phyloP scores from a whole-genome alignment of 2,329 filamentous ascomycete genomes.

The Ceratocystis lukuohia region DNA sequence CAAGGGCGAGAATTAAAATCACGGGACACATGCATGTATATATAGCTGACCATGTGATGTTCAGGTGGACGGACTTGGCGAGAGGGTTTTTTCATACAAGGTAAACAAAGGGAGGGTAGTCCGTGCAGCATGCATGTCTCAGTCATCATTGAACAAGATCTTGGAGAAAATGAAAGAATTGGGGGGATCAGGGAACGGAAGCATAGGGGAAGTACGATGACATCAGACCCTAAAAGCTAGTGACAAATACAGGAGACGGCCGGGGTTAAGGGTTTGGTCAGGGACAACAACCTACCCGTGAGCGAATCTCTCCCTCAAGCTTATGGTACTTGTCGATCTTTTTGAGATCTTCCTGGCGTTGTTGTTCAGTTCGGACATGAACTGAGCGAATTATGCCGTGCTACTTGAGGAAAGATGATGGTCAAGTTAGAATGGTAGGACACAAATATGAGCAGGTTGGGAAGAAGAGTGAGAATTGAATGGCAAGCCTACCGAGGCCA shows the following conservation, averaged over 20 bases:
- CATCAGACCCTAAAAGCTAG: conserved; percentile 2
- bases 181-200: background rate
- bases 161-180: background rate
- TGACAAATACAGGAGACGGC: background rate
- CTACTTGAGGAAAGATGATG: conserved; percentile 31
- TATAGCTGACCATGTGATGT: background rate
- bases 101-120: background rate
- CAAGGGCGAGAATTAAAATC: conserved; percentile 7
- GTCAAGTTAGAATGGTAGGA: background rate
- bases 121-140: conserved; percentile 3
- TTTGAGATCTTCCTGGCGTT: conserved; percentile 55
- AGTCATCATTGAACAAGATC: background rate
- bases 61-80: background rate
- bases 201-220: background rate
- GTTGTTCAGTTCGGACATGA: conserved; percentile 50
- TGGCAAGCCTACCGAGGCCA: conserved; percentile 14
- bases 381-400: conserved; percentile 68
- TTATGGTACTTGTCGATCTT: conserved; percentile 64
- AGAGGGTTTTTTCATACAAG: background rate
- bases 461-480: background rate
- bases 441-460: background rate
- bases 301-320: conserved; percentile 53
- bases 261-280: background rate
- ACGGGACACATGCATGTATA: background rate
- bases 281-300: conserved; percentile 37